These are phyloP conservation scores for Aspergillus costaricaensis DNA, from an alignment of 2,329 filamentous ascomycete genomes.

Conservation along the genomic window DNA sequence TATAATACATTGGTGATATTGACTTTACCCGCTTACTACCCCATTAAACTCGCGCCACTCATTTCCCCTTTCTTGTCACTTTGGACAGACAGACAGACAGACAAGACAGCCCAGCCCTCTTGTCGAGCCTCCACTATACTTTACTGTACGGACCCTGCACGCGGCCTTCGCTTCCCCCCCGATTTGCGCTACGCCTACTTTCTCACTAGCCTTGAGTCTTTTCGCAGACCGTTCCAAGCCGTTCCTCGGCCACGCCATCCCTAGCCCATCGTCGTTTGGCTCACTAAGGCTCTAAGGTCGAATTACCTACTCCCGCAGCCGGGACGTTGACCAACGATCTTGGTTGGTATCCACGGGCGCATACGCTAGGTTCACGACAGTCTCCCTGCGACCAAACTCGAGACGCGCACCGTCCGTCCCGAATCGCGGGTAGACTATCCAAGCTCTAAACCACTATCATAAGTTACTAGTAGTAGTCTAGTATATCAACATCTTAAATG, in stretches of 20 bases:
- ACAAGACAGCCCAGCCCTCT: not conserved
- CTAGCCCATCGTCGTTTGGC: conserved; percentile 22
- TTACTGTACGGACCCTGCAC: conserved; percentile 27
- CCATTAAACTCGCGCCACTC: conserved; percentile 10
- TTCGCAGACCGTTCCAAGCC: conserved; percentile 31
- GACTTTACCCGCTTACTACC: not conserved
- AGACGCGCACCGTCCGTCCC: conserved; percentile 31
- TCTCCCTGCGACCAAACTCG: conserved; percentile 23
- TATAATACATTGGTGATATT: conserved; percentile 3
- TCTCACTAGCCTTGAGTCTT: conserved; percentile 30
- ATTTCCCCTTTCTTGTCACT: conserved; percentile 2
- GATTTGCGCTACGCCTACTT: conserved; percentile 39
- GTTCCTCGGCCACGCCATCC: conserved; percentile 39
- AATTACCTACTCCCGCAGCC: conserved; percentile 21
- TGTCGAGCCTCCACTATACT: conserved; percentile 15
- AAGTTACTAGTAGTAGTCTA: not conserved
- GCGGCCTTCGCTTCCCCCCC: conserved; percentile 35
- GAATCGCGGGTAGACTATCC: conserved; percentile 40
- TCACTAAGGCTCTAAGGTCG: conserved; percentile 20
- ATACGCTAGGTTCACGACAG: conserved; percentile 38
- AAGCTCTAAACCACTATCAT: conserved; percentile 26
- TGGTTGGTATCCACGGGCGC: conserved; percentile 34
- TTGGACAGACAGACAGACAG: not conserved
- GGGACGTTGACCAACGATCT: conserved; percentile 31
- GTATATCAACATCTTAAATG: conserved; percentile 14